These are phyloP conservation scores for Aspergillus sp. DNA, from an alignment of 2,329 filamentous ascomycete genomes.

Conservation along the genomic window DNA sequence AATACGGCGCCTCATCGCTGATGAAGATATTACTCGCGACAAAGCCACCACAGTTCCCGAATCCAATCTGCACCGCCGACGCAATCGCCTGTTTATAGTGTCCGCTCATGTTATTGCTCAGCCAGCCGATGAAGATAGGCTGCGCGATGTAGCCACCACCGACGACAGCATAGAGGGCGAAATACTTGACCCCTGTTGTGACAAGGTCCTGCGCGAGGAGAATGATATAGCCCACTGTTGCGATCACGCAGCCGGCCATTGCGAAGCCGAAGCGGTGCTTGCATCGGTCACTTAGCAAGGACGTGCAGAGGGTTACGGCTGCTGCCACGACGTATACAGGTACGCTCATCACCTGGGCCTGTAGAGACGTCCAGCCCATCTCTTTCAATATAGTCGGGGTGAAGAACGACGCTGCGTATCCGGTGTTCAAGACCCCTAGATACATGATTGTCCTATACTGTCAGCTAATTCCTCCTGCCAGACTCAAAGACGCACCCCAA, in stretches of 20 bases:
- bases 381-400: constrained; percentile 35
- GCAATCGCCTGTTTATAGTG: constrained; percentile 42
- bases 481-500: constrained; percentile 19
- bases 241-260: constrained; percentile 8
- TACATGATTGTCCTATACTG: constrained; percentile 5
- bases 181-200: constrained; percentile 17
- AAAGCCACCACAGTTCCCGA: constrained; percentile 48
- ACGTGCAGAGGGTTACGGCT: constrained; percentile 22
- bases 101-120: constrained; percentile 43
- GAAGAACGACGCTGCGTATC: constrained; percentile 22
- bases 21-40: constrained; percentile 46
- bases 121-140: constrained; percentile 36
- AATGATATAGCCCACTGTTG: constrained; percentile 13
- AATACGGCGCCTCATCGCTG: constrained; percentile 36
- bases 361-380: constrained; percentile 30
- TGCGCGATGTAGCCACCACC: constrained; percentile 28
- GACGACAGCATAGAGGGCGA: constrained; percentile 26
- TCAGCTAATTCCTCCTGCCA: neutral
- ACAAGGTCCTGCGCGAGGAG: constrained; percentile 9
- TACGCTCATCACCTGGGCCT: constrained; percentile 34
- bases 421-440: constrained; percentile 15
- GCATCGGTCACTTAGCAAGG: constrained; percentile 13
- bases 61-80: constrained; percentile 42
- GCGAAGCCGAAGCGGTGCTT: constrained; percentile 16
- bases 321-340: constrained; percentile 31